phyloP scores from a whole-genome alignment of 176 grass and related monocot genomes.

The Bothriochloa decipiens region DNA sequence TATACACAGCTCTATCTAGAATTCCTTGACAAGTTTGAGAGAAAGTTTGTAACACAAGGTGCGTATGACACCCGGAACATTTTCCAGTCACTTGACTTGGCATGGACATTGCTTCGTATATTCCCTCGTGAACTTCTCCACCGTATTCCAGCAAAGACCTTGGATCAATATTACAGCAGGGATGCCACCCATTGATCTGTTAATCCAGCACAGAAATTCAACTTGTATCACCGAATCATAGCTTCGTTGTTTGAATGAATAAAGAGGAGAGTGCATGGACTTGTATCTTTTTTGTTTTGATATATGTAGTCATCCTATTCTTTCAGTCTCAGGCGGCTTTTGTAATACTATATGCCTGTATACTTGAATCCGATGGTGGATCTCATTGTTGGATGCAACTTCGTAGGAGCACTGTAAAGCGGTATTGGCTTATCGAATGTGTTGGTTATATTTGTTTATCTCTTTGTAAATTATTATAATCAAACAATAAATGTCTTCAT shows the following conservation, averaged over 20 bases:
- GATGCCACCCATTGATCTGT: constrained; percentile 65
- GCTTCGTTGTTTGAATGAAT: constrained; percentile 51
- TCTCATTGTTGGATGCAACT: constrained; percentile 4
- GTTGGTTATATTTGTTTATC: constrained; percentile 12
- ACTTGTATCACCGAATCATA: constrained; percentile 11
- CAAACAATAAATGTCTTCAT: constrained; percentile 18
- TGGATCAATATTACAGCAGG: constrained; percentile 85
- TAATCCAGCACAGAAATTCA: constrained; percentile 8
- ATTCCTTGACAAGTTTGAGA: constrained; percentile 97
- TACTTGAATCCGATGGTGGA: background rate
- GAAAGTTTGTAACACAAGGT: constrained; percentile 84
- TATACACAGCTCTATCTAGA: constrained; percentile 81
- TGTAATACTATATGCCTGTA: constrained; percentile 34
- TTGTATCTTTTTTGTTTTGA: background rate
- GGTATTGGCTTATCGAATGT: background rate
- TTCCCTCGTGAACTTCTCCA: constrained; percentile 89
- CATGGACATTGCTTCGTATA: constrained; percentile 91
- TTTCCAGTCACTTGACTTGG: constrained; percentile 95
- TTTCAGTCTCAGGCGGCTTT: constrained; percentile 9
- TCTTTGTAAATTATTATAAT: constrained; percentile 28
- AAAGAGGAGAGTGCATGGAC: constrained; percentile 34
- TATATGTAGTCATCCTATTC: constrained; percentile 11
- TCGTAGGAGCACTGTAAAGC: constrained; percentile 21
- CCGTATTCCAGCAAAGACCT: constrained; percentile 81
- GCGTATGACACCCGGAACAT: constrained; percentile 92